A percentile compares a stretch with the other conserved stretches of the same genome.
These are phyloP conservation scores for Suhomyces pyralidae DNA, from an alignment of 805 yeast species.

Conservation along the genomic window DNA sequence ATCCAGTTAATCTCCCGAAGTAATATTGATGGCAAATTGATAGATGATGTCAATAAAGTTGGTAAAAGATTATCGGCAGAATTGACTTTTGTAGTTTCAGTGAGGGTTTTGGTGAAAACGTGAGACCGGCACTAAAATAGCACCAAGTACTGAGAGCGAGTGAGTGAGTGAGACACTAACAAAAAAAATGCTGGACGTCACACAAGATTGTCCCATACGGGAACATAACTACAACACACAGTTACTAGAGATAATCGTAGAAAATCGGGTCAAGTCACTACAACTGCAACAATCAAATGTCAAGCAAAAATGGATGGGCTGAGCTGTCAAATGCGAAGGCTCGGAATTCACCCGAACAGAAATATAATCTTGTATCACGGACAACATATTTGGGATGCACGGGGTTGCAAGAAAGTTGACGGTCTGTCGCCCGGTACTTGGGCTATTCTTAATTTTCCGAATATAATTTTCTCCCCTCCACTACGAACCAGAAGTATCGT, in stretches of 20 bases:
- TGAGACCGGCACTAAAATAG: neutral
- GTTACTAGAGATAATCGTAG: neutral
- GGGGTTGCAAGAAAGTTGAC: neutral
- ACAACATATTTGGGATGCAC: neutral
- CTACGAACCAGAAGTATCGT: neutral
- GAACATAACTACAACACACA: neutral
- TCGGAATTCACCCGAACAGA: neutral
- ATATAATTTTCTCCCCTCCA: neutral
- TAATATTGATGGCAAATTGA: neutral
- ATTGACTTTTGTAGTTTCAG: neutral
- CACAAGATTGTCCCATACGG: neutral
- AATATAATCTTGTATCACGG: neutral
- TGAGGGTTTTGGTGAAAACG: constrained; percentile 3
- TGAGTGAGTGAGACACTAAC: neutral
- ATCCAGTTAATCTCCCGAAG: neutral
- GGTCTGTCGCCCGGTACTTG: neutral
- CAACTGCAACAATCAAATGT: neutral
- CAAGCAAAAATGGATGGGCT: neutral
- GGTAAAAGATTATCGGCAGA: neutral
- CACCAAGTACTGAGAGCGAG: neutral
- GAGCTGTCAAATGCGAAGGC: neutral
- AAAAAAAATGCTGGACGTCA: neutral
- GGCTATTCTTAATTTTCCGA: neutral
- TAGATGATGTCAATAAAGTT: neutral
- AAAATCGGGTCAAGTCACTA: neutral